Evolutionary conservation across 1,284 basidiomycete species (phyloP).

Genomic region (Sanghuangporus baumii): DNA sequence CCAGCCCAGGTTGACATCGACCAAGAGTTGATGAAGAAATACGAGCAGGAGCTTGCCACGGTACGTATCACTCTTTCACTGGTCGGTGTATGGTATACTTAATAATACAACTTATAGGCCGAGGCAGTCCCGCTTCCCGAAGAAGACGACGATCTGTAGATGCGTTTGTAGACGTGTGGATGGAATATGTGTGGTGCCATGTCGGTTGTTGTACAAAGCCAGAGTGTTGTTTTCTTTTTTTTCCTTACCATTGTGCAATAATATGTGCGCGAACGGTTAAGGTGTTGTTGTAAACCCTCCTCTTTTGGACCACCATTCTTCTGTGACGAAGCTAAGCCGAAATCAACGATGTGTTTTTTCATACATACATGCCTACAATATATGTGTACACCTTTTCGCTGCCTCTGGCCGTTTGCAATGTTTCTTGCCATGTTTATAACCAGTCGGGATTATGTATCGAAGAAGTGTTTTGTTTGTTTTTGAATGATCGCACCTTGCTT

Average conservation of each 20-base stretch:
- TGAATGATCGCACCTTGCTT: background rate
- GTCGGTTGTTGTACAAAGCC: background rate
- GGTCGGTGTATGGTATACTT: background rate
- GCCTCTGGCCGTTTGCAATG: background rate
- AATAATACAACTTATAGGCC: constrained; percentile 38
- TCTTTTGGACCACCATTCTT: background rate
- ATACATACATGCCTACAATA: constrained; percentile 4
- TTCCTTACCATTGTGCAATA: background rate
- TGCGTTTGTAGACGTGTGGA: constrained; percentile 23
- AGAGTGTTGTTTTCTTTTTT: background rate
- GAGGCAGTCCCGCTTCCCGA: constrained; percentile 73
- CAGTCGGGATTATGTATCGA: background rate
- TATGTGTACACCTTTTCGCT: background rate
- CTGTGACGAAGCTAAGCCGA: background rate
- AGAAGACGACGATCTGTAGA: constrained; percentile 68
- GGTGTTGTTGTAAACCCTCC: background rate
- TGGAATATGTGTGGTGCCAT: constrained; percentile 1
- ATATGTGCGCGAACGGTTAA: background rate
- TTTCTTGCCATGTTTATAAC: no score
- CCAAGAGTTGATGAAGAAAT: constrained; percentile 74
- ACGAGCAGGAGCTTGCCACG: constrained; percentile 73
- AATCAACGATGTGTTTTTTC: background rate
- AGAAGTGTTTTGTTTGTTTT: background rate
- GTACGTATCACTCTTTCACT: constrained; percentile 33
- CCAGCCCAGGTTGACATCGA: constrained; percentile 94